Evolutionary conservation across 176 grass and related monocot genomes (phyloP), one percentile per base, ranked within the genome.

Genomic region (Oryza brachyantha): DNA sequence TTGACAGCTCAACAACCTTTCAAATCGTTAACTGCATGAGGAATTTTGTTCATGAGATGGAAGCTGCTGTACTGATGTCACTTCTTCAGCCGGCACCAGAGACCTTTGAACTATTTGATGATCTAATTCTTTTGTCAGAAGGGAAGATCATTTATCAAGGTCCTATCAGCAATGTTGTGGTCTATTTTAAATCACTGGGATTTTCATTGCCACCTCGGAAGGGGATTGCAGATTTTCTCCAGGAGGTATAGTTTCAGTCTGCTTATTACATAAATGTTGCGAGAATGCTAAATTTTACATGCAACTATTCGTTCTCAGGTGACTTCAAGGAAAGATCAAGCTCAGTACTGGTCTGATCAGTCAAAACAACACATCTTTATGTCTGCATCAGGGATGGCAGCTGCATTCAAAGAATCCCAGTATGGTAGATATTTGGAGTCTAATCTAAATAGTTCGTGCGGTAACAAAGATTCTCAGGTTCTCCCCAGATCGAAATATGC

Each of bases 1-100:
- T 93, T 5, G 88, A 93, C 64, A 93, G 91, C 66, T 88, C 91
- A 41, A 93, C 91, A 16, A 93, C 91, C n/a, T 93, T 73, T 77
- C 91, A 93, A 80, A 93, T 93, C 28, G 91, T 93, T 28, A 91
- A 88, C 11, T 93, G 88, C 70, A 73, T 88, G 88, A 80, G 68
- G 76, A 90, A 93, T 66, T 93, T 93, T 77, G 91, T 90, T 70
- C 91, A 93, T 73, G 79, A 90, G 64, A 93, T 93, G 91, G 79
- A 93, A 26, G 91, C 85, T 43, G 90, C 91, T n/a, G 85, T 93
- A 45, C 70, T 93, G 61, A 90, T 93, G 88, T 93, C 91, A 41
- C 91, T 93, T 88, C 85, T 93, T 64, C 91, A 90, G 60, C 88
- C 91, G 73, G 88, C 91, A 72, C 91, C 91, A 61, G 91, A 93